Percentiles rank a stretch among this genome's conserved stretches.
These are phyloP conservation scores for Citrus sinensis DNA, from an alignment of 345 rosid genomes.

Conservation along the genomic window DNA sequence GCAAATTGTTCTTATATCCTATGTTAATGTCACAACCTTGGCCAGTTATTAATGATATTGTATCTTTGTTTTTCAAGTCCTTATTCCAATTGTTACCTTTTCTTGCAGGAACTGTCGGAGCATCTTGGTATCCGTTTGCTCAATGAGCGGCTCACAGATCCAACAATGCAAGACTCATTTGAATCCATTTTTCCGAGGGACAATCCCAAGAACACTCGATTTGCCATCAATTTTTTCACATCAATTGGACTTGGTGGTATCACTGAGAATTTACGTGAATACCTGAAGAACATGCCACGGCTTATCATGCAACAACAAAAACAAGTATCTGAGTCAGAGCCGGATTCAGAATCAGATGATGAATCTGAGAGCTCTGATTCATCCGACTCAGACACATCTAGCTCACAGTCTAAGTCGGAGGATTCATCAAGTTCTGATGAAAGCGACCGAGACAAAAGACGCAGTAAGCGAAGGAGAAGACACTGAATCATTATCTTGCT, in stretches of 20 bases:
- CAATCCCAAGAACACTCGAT: slow-evolving; percentile 89
- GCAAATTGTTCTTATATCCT: neutral
- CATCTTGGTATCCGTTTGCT: slow-evolving; percentile 81
- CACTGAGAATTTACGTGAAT: slow-evolving; percentile 85
- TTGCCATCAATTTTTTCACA: slow-evolving; percentile 87
- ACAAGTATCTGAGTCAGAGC: slow-evolving; percentile 34
- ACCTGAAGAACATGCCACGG: slow-evolving; percentile 91
- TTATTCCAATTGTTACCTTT: neutral
- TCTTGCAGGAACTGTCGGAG: slow-evolving; percentile 80
- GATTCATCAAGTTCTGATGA: slow-evolving; percentile 34
- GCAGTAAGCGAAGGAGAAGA: slow-evolving; percentile 41
- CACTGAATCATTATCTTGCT: neutral
- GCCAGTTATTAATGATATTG: neutral
- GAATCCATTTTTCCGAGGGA: slow-evolving; percentile 88
- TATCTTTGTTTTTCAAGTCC: neutral
- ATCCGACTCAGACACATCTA: slow-evolving; percentile 45
- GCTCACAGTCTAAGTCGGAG: slow-evolving; percentile 20
- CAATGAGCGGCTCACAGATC: slow-evolving; percentile 76
- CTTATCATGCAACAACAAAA: slow-evolving; percentile 90
- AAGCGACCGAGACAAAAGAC: slow-evolving; percentile 30
- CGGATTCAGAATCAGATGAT: slow-evolving; percentile 21
- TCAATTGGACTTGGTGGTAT: slow-evolving; percentile 98
- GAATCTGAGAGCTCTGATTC: slow-evolving; percentile 35
- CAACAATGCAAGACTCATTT: slow-evolving; percentile 65
- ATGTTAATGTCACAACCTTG: neutral